phyloP scores from a whole-genome alignment of 78 protist genomes.

The Planoprotostelium fungivorum region DNA sequence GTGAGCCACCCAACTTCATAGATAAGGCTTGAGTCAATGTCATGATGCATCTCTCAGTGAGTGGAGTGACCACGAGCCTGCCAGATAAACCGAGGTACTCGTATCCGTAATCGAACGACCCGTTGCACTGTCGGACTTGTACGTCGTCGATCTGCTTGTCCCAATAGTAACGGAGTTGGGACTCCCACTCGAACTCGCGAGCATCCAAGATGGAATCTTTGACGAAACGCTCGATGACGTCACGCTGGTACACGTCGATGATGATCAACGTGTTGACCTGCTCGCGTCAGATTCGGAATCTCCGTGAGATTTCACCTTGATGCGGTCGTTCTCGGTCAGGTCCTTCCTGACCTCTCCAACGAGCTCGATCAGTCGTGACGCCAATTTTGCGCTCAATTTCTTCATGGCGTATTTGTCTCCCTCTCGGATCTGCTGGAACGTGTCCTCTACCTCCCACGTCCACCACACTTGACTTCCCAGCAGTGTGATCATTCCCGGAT shows the following conservation, averaged over 20 bases:
- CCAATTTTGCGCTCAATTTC: conserved; percentile 30
- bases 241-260: conserved; percentile 90
- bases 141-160: conserved; percentile 39
- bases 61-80: conserved; percentile 94
- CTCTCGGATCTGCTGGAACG: conserved; percentile 7
- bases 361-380: conserved; percentile 35
- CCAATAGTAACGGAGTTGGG: conserved; percentile 86
- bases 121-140: conserved; percentile 84
- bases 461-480: conserved; percentile 69
- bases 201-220: background rate
- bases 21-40: conserved; percentile 92
- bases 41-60: conserved; percentile 85
- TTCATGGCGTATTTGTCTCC: conserved; percentile 32
- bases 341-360: conserved; percentile 74
- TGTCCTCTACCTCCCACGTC: conserved; percentile 61
- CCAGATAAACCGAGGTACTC: conserved; percentile 97
- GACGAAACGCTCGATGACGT: background rate
- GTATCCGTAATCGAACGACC: conserved; percentile 79
- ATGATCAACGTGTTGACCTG: conserved; percentile 82
- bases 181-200: conserved; percentile 89
- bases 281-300: conserved; percentile 25
- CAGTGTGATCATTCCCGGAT: conserved; percentile 17
- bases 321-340: conserved; percentile 49
- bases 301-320: conserved; percentile 68
- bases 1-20: conserved; percentile 91